Conservation (phyloP, 2,329 filamentous ascomycete species). For the Lachnellula occidentalis region DNA sequence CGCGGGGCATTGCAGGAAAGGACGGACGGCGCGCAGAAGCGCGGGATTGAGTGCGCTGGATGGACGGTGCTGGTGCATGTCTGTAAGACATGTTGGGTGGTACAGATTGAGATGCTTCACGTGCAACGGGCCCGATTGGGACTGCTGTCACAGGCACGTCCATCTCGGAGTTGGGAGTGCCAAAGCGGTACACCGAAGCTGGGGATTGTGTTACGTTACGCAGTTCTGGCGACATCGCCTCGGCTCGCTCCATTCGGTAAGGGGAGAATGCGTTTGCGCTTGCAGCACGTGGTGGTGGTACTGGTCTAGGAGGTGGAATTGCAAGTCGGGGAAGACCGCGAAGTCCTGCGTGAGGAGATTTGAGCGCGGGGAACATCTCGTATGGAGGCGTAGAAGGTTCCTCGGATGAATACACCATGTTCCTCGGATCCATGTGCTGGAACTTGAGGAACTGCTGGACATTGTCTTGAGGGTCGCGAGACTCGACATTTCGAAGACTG, state of each 20-base stretch:
- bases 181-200: constrained; percentile 64
- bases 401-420: constrained; percentile 38
- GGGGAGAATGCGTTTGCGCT: constrained; percentile 38
- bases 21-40: constrained; percentile 60
- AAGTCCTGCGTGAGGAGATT: constrained; percentile 47
- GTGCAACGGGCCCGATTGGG: constrained; percentile 64
- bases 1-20: constrained; percentile 61
- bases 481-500: constrained; percentile 61
- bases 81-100: constrained; percentile 89
- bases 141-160: constrained; percentile 78
- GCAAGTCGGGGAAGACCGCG: constrained; percentile 57
- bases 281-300: constrained; percentile 27
- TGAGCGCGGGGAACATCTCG: constrained; percentile 49
- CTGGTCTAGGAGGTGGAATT: constrained; percentile 42
- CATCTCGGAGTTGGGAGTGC: constrained; percentile 86
- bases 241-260: constrained; percentile 47
- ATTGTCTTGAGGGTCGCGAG: constrained; percentile 82
- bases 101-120: constrained; percentile 82
- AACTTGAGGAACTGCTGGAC: constrained; percentile 87
- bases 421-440: constrained; percentile 57
- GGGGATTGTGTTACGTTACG: constrained; percentile 46
- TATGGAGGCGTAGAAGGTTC: constrained; percentile 67
- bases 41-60: constrained; percentile 33
- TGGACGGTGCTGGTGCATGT: constrained; percentile 29
- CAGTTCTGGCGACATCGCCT: constrained; percentile 49